Evolutionary conservation across 305 asterid species (phyloP).

Genomic region (Fraxinus sp.): DNA sequence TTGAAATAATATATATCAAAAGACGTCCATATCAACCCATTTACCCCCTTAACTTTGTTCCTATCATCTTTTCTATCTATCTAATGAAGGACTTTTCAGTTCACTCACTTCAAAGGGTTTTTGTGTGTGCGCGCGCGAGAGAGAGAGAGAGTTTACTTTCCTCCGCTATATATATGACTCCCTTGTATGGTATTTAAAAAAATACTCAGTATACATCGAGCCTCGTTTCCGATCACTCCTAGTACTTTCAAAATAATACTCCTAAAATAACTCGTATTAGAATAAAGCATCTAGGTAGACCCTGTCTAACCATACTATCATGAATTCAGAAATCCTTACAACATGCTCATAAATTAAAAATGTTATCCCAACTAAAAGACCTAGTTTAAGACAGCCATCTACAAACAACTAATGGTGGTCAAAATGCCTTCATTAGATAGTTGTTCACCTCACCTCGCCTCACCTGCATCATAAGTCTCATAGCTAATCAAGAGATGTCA

Average conservation of each 20-base stretch:
- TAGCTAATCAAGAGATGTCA: not conserved
- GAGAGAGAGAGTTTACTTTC: not conserved
- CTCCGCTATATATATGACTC: not conserved
- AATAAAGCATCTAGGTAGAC: not conserved
- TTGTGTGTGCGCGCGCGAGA: no score
- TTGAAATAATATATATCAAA: not conserved
- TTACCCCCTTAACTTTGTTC: no score
- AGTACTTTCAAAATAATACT: not conserved
- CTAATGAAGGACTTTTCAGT: not conserved
- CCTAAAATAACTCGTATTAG: not conserved
- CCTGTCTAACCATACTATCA: slow-evolving; percentile 9
- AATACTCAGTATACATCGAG: not conserved
- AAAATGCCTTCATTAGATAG: slow-evolving; percentile 1
- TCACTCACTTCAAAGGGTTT: not conserved
- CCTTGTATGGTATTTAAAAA: not conserved
- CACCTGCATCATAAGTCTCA: not conserved
- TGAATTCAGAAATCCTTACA: slow-evolving; percentile 2
- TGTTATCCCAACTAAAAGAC: not conserved
- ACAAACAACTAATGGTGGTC: slow-evolving; percentile 10
- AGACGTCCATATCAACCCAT: no score
- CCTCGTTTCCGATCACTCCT: no score
- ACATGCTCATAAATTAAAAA: slow-evolving; percentile 10
- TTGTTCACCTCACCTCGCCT: not conserved
- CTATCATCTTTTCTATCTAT: not conserved
- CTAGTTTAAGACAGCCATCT: not conserved